A percentile compares a stretch with the other conserved stretches of the same genome.
Conservation (phyloP, 176 grass and related monocot species). For the Chloris gayana region DNA sequence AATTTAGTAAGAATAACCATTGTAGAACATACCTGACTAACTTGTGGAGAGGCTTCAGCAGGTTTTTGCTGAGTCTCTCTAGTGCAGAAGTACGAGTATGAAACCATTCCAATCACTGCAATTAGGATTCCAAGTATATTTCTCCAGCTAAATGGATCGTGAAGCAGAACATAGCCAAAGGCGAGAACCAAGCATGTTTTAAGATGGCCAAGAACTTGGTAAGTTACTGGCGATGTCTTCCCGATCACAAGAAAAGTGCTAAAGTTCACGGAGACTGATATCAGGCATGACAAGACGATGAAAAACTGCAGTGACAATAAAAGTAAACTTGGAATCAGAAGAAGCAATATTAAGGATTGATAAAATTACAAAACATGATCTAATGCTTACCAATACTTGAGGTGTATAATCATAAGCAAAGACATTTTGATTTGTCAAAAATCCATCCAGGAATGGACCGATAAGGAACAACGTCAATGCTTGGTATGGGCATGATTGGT, state of each 20-base stretch:
- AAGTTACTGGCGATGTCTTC: slow-evolving; percentile 97
- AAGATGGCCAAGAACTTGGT: slow-evolving; percentile 96
- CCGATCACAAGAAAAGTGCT: slow-evolving; percentile 98
- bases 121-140: slow-evolving; percentile 94
- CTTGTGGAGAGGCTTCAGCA: slow-evolving; percentile 67
- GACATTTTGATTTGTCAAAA: slow-evolving; percentile 90
- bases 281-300: slow-evolving; percentile 92
- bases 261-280: slow-evolving; percentile 98
- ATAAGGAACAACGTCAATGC: slow-evolving; percentile 76
- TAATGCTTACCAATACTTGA: slow-evolving; percentile 87
- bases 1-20: neutral
- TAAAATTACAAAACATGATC: neutral
- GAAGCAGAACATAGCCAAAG: slow-evolving; percentile 95
- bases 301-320: slow-evolving; percentile 74
- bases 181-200: slow-evolving; percentile 95
- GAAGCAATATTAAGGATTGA: slow-evolving; percentile 23
- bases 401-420: slow-evolving; percentile 94
- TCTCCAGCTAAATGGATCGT: slow-evolving; percentile 98
- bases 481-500: slow-evolving; percentile 98
- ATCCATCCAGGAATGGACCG: slow-evolving; percentile 93
- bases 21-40: slow-evolving; percentile 62
- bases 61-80: slow-evolving; percentile 69
- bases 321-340: slow-evolving; percentile 34
- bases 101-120: slow-evolving; percentile 90
- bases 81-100: slow-evolving; percentile 89